A percentile compares a stretch with the other conserved stretches of the same genome.
phyloP scores from a whole-genome alignment of 495 filamentous ascomycete species.

The Neurospora discreta region DNA sequence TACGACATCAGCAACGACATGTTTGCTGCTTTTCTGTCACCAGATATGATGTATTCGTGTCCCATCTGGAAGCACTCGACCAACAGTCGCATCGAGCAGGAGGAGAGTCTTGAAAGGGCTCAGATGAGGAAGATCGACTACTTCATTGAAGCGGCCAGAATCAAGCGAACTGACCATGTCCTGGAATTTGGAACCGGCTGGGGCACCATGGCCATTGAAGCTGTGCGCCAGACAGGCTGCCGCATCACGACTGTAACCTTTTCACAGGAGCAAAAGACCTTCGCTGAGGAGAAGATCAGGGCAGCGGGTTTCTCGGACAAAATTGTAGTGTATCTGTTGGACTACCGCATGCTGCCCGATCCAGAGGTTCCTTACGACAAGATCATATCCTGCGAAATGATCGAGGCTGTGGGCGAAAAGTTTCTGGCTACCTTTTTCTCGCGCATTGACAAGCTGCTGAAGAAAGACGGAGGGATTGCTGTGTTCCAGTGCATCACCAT shows the following conservation, averaged over 20 bases:
- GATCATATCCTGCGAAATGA: constrained; percentile 63
- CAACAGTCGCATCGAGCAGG: background rate
- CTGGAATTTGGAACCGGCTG: constrained; percentile 62
- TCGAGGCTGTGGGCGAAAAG: constrained; percentile 59
- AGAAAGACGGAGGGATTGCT: constrained; percentile 51
- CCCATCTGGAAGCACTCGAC: constrained; percentile 46
- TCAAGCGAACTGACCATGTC: constrained; percentile 51
- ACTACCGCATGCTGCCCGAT: constrained; percentile 46
- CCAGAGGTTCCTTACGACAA: constrained; percentile 52
- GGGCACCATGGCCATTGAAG: constrained; percentile 56
- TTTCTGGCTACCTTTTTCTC: constrained; percentile 51
- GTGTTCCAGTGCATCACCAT: constrained; percentile 70
- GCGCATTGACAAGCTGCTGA: constrained; percentile 47
- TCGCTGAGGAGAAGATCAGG: constrained; percentile 47
- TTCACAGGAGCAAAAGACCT: constrained; percentile 47
- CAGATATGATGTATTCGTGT: constrained; percentile 69
- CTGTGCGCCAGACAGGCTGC: constrained; percentile 47
- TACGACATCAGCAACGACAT: constrained; percentile 68
- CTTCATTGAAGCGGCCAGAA: constrained; percentile 48
- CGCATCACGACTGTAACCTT: constrained; percentile 52
- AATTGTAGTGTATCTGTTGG: constrained; percentile 47
- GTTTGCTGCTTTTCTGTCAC: constrained; percentile 60
- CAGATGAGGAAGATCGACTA: constrained; percentile 53
- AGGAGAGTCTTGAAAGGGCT: constrained; percentile 50
- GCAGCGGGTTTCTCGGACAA: constrained; percentile 38